Evolutionary conservation across 2,329 filamentous ascomycete genomes (phyloP), one percentile per base, ranked within the genome.

Genomic region (Beauveria sp.): DNA sequence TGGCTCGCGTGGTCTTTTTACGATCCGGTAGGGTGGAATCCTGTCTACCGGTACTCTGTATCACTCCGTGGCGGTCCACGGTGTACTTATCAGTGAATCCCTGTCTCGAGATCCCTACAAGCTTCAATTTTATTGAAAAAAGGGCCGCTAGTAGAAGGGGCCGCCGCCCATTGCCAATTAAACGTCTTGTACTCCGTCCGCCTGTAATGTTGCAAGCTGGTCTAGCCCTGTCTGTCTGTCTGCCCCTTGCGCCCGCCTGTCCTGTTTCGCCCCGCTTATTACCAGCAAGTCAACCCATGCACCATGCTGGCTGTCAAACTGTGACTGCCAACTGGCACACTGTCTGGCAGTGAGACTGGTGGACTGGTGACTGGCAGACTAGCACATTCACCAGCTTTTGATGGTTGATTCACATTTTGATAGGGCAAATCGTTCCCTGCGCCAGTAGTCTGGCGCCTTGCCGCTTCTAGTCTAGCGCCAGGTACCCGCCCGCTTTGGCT

Each of bases 401-500:
- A n/a, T 41, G 37, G 16, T 20, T 51, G 22, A 58, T 58, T 50
- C 55, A 47, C 34, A 43, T 14, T 34, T 37, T 34, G 12, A 37
- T 10, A 37, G 34, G 12, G 34, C 34, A 37, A 37, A 14, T 22
- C 37, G 56, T 40, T 34, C 6, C 56, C 18, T 43, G 34, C 46
- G 26, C 40, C 51, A 22, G 22, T 20, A 34, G 44, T 50, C 56
- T 51, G 47, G 46, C 52, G 59, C 59, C 46, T 56, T 34, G 20
- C 60, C 54, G 6, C 10, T 61, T 58, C 16, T 5, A 26, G 54
- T 9, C 18, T 61, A 61, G 60, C 60, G 20, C 43, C 47, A 61
- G 60, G 60, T 50, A 61, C 54, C 46, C 9, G 40, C 54, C 37
- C 46, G 53, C 54, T 46, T 43, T 44, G 24, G 44, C 54, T 48